Evolutionary conservation across 2,329 filamentous ascomycete genomes (phyloP), one percentile per base, ranked within the genome.

Genomic region (Verticillium nubilum): DNA sequence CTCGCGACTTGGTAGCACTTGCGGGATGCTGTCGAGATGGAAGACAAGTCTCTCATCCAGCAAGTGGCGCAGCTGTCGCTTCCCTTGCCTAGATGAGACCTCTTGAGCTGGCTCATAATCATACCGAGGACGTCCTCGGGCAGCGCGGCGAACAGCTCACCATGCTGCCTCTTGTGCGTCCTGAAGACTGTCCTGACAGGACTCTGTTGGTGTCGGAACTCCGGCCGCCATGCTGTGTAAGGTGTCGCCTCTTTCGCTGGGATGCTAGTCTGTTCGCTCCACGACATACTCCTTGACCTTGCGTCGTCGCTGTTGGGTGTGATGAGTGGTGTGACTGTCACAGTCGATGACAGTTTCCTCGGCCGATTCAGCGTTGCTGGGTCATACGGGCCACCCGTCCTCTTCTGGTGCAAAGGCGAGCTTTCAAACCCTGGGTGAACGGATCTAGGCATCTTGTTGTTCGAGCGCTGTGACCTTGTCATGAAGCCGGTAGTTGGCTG

Each of bases 41-140:
- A 78, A 64, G 79, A 82, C 29, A 81, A 71, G 65, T 88, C 85
- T 55, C 86, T 77, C 82, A 86, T 86, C 81, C 83, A 86, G 69
- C 86, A 88, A 19, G 86, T 87, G 17, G 84, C 78, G 67, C 86
- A 88, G 69, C 83, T 86, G 33, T 72, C 71, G 63, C 78, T 81
- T 2, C 72, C 72, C 15, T 71, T 67, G 6, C 69, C 71, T 13
- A 86, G 67, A 66, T 88, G 86, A 15, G 78, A 68, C 37, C 75
- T 72, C 66, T 78, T 82, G 19, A 88, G 70, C 58, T 81, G 77
- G 42, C 76, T 76, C 33, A 87, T 66, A n/a, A 87, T 81, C 33
- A 84, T 71, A 57, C 80, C 76, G 53, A 88, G 69, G 2, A 88
- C 81, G 66, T 86, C 84, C n/a, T 79, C 78, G 0, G 85, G 84